A percentile compares a stretch with the other conserved stretches of the same genome.
Evolutionary conservation across 768 basidiomycete species (phyloP).

Genomic region (Mycena pura): DNA sequence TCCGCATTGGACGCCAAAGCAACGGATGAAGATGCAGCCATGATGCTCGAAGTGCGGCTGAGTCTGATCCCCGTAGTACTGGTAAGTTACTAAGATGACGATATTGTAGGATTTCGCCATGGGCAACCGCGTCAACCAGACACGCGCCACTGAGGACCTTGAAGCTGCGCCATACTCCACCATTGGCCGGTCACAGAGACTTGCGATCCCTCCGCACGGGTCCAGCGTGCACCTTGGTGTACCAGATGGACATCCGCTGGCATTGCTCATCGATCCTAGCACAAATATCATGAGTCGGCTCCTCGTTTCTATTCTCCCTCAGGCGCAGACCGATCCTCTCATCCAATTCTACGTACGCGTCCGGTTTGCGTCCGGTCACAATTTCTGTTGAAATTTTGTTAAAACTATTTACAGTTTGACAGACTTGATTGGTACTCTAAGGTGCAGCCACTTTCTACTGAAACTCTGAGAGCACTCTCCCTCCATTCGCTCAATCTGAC

Average conservation of each 20-base stretch:
- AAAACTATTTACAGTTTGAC: constrained; percentile 21
- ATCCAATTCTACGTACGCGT: constrained; percentile 32
- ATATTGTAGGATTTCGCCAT: constrained; percentile 8
- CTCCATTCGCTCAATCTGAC: constrained; percentile 12
- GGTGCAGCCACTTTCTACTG: no score
- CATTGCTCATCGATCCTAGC: constrained; percentile 29
- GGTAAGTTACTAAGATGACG: neutral
- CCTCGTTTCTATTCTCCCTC: constrained; percentile 23
- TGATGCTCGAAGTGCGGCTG: constrained; percentile 34
- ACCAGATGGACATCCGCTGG: constrained; percentile 30
- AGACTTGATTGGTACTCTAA: constrained; percentile 30
- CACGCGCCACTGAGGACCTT: constrained; percentile 27
- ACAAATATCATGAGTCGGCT: constrained; percentile 29
- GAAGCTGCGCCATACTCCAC: constrained; percentile 1
- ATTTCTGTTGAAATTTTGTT: neutral
- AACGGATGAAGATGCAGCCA: constrained; percentile 34
- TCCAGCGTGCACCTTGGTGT: constrained; percentile 9
- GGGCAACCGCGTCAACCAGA: constrained; percentile 25
- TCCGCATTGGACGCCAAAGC: constrained; percentile 28
- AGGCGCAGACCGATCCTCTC: constrained; percentile 20
- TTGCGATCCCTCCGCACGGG: constrained; percentile 6
- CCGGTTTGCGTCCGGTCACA: no score
- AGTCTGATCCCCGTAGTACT: neutral
- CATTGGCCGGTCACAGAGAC: neutral
- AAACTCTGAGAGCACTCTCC: no score